These are phyloP conservation scores for Yamadazyma diospyri DNA, from an alignment of 1,139 yeast genomes.

Conservation along the genomic window DNA sequence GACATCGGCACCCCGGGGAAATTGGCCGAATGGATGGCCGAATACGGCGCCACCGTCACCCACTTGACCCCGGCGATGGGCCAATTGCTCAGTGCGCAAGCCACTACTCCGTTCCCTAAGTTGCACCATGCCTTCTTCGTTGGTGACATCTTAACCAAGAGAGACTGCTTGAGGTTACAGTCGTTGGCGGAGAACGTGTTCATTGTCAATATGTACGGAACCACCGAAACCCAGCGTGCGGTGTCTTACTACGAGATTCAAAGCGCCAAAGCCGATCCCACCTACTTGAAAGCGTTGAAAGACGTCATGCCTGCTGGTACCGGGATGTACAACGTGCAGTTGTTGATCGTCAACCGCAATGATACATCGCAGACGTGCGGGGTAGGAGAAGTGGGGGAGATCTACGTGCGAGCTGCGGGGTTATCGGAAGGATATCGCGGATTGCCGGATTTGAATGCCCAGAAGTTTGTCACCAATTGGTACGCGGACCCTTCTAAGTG, in stretches of 20 bases:
- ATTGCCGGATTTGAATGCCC: conserved; percentile 80
- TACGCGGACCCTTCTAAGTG: conserved; percentile 64
- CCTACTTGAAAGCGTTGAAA: conserved; percentile 77
- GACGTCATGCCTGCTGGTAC: conserved; percentile 98
- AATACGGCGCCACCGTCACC: conserved; percentile 88
- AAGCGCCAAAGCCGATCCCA: conserved; percentile 63
- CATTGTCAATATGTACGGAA: conserved; percentile 98
- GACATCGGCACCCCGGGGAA: conserved; percentile 98
- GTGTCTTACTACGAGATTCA: conserved; percentile 91
- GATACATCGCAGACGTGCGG: conserved; percentile 91
- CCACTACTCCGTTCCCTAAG: conserved; percentile 80
- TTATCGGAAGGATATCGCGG: conserved; percentile 94
- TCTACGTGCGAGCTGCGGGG: conserved; percentile 97
- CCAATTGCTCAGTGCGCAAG: conserved; percentile 92
- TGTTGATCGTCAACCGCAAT: conserved; percentile 87
- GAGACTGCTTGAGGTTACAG: conserved; percentile 92
- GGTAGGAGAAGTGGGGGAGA: conserved; percentile 98
- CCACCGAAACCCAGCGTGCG: conserved; percentile 98
- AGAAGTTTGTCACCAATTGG: conserved; percentile 91
- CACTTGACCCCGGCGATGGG: conserved; percentile 99
- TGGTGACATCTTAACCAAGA: conserved; percentile 93
- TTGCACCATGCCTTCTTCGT: conserved; percentile 97
- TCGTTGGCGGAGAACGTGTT: conserved; percentile 83
- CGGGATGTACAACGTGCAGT: conserved; percentile 94
- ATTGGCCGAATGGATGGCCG: conserved; percentile 95